Percentiles rank a stretch among this genome's conserved stretches.
These are phyloP conservation scores for Penicillium sp. DNA, from an alignment of 2,329 filamentous ascomycete species.

Conservation along the genomic window DNA sequence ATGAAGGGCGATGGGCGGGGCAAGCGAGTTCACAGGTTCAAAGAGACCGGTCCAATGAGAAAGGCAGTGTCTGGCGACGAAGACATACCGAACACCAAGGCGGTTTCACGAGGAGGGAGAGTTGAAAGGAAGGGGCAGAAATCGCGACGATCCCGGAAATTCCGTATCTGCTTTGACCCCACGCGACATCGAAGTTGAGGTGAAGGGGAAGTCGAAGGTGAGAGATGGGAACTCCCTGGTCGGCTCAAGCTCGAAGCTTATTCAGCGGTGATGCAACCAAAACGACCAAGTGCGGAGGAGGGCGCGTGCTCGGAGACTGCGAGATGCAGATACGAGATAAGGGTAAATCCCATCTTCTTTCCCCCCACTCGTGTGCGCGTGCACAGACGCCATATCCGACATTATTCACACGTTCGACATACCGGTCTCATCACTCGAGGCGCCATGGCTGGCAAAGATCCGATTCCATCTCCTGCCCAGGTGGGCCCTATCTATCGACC, in stretches of 20 bases:
- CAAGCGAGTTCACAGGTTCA: neutral
- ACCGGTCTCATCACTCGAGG: slow-evolving; percentile 5
- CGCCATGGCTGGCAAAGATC: slow-evolving; percentile 27
- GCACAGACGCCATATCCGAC: neutral
- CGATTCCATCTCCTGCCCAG: slow-evolving; percentile 53
- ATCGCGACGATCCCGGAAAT: neutral
- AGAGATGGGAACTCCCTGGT: neutral
- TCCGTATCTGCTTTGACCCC: neutral
- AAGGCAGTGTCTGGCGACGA: neutral
- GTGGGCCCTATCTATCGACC: slow-evolving; percentile 79
- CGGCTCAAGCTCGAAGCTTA: neutral
- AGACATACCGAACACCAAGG: neutral
- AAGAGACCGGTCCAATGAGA: neutral
- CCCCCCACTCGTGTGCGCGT: neutral
- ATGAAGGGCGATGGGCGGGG: neutral
- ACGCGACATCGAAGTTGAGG: neutral
- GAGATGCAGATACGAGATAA: slow-evolving; percentile 18
- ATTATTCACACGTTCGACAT: neutral
- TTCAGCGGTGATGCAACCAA: neutral
- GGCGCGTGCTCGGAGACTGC: neutral
- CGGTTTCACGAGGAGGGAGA: neutral
- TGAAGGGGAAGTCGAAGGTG: neutral
- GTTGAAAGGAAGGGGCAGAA: neutral
- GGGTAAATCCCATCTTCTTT: slow-evolving; percentile 19
- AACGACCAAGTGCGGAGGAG: neutral